phyloP scores from a whole-genome alignment of 345 rosid genomes.

The Viola odorata region DNA sequence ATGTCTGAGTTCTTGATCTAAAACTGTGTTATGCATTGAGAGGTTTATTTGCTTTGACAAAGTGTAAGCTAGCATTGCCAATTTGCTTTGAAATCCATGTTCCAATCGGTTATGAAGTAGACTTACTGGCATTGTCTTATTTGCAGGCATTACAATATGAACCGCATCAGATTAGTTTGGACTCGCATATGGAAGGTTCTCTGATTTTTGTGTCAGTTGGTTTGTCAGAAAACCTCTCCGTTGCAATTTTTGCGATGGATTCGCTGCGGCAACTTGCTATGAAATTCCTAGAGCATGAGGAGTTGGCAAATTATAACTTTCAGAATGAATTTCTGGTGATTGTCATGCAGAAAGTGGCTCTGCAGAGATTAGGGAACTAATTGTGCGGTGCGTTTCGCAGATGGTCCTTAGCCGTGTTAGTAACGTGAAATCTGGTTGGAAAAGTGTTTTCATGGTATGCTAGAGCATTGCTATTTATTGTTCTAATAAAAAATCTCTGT shows the following conservation, averaged over 20 bases:
- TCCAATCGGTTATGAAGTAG: too few species aligned
- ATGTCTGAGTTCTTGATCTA: too few species aligned
- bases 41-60: too few species aligned
- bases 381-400: slow-evolving; percentile 89
- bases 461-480: not conserved
- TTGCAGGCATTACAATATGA: slow-evolving; percentile 96
- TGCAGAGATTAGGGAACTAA: slow-evolving; percentile 80
- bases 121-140: not conserved
- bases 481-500: not conserved
- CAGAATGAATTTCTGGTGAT: slow-evolving; percentile 94
- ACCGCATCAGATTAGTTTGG: slow-evolving; percentile 97
- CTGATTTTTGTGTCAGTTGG: slow-evolving; percentile 91
- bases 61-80: too few species aligned
- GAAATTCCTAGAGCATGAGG: slow-evolving; percentile 95
- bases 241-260: slow-evolving; percentile 96
- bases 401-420: slow-evolving; percentile 93
- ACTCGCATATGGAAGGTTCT: slow-evolving; percentile 94
- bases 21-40: too few species aligned
- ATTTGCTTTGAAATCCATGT: too few species aligned
- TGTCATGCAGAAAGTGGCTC: slow-evolving; percentile 86
- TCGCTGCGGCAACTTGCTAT: slow-evolving; percentile 93
- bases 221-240: slow-evolving; percentile 90
- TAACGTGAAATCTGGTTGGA: slow-evolving; percentile 98
- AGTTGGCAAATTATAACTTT: slow-evolving; percentile 91
- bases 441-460: slow-evolving; percentile 90